phyloP scores from a whole-genome alignment of 2,329 filamentous ascomycete genomes.

The Xylariaceae sp. region DNA sequence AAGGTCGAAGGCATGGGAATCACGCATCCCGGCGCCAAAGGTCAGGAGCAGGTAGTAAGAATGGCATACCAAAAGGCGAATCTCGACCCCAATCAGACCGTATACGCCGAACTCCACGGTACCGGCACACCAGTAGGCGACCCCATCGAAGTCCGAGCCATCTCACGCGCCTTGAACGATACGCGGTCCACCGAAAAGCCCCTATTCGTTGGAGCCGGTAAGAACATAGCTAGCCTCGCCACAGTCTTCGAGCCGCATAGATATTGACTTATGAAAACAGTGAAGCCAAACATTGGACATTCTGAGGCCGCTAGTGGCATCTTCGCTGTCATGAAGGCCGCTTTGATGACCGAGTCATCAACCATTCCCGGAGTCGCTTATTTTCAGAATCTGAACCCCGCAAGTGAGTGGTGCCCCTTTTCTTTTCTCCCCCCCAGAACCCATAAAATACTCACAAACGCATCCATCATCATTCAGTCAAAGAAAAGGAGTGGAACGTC shows the following conservation, averaged over 20 bases:
- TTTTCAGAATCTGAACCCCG: constrained; percentile 24
- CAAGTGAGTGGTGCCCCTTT: constrained; percentile 11
- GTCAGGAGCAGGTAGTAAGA: constrained; percentile 23
- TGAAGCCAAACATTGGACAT: constrained; percentile 27
- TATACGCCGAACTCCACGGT: constrained; percentile 26
- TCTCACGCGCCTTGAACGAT: constrained; percentile 16
- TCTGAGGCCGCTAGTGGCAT: constrained; percentile 26
- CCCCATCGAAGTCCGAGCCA: constrained; percentile 16
- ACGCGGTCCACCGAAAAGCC: constrained; percentile 9
- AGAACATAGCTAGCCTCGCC: not conserved
- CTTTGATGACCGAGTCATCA: constrained; percentile 18
- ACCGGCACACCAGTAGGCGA: constrained; percentile 18
- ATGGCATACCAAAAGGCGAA: constrained; percentile 22
- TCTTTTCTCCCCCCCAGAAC: not conserved
- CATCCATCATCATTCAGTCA: constrained; percentile 9
- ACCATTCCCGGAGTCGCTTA: constrained; percentile 17
- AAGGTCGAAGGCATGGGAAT: constrained; percentile 29
- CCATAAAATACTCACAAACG: not conserved
- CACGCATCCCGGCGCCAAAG: constrained; percentile 26
- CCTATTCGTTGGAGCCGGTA: constrained; percentile 17
- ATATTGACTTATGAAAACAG: not conserved
- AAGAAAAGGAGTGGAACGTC: constrained; percentile 24
- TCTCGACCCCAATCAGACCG: constrained; percentile 23
- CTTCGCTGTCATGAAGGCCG: constrained; percentile 23
- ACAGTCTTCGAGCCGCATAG: not conserved